phyloP scores from a whole-genome alignment of 108 stramenopile genomes.

The Epipyxis sp. region DNA sequence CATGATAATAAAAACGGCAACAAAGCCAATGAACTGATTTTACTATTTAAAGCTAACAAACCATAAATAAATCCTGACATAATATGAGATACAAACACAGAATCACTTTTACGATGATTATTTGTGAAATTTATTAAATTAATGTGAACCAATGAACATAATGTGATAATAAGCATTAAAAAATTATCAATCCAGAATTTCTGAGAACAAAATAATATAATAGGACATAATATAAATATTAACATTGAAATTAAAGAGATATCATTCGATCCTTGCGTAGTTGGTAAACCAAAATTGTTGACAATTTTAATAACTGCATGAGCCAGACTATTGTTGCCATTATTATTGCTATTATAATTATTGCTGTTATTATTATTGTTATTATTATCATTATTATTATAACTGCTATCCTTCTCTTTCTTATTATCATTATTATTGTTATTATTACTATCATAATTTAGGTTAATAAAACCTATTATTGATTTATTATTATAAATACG shows the following conservation, averaged over 20 bases:
- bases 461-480: too few species aligned
- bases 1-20: background rate
- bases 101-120: too few species aligned
- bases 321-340: too few species aligned
- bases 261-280: too few species aligned
- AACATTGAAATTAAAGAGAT: background rate
- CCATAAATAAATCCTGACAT: background rate
- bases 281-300: too few species aligned
- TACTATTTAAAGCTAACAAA: background rate
- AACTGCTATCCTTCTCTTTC: too few species aligned
- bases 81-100: background rate
- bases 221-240: background rate
- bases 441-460: too few species aligned
- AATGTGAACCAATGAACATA: background rate
- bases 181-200: background rate
- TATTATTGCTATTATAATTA: too few species aligned
- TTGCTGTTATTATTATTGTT: too few species aligned
- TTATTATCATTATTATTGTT: too few species aligned
- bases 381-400: too few species aligned
- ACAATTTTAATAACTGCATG: too few species aligned
- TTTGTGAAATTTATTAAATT: background rate
- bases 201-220: background rate
- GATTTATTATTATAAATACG: background rate
- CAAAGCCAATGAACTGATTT: background rate
- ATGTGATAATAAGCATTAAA: background rate